A percentile compares a stretch with the other conserved stretches of the same genome.
Evolutionary conservation across 768 basidiomycete genomes (phyloP).

Genomic region (Mycena polygramma): DNA sequence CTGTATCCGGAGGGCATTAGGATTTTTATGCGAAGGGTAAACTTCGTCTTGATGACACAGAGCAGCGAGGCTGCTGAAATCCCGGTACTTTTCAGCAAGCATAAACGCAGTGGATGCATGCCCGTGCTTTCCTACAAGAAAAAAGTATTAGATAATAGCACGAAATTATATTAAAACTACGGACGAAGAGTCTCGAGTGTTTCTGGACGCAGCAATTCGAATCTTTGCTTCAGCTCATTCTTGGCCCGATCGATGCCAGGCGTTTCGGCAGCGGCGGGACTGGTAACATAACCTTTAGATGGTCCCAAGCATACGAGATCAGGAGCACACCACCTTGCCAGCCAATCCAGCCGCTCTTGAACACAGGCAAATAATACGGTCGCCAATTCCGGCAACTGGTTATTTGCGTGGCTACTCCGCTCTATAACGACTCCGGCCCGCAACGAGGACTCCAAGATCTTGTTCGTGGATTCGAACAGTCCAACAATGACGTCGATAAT

Average conservation of each 20-base stretch:
- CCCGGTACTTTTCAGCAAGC: slow-evolving; percentile 88
- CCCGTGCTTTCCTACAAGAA: slow-evolving; percentile 69
- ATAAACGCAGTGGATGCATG: slow-evolving; percentile 79
- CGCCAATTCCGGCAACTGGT: slow-evolving; percentile 77
- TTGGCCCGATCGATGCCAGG: slow-evolving; percentile 67
- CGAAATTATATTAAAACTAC: slow-evolving; percentile 43
- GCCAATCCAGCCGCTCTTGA: slow-evolving; percentile 78
- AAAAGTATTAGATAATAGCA: slow-evolving; percentile 11
- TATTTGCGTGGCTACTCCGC: slow-evolving; percentile 54
- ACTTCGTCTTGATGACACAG: slow-evolving; percentile 81
- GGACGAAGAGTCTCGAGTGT: slow-evolving; percentile 85
- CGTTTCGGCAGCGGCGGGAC: slow-evolving; percentile 60
- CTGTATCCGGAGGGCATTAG: slow-evolving; percentile 72
- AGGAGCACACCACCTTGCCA: slow-evolving; percentile 60
- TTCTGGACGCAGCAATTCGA: slow-evolving; percentile 79
- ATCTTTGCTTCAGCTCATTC: slow-evolving; percentile 73
- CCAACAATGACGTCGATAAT: slow-evolving; percentile 77
- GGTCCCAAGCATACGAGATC: background rate
- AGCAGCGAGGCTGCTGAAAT: slow-evolving; percentile 87
- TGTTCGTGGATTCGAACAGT: slow-evolving; percentile 78
- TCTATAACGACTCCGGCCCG: slow-evolving; percentile 43
- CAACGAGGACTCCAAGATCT: slow-evolving; percentile 56
- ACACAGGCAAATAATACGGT: slow-evolving; percentile 73
- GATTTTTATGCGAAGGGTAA: slow-evolving; percentile 75
- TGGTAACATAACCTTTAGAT: slow-evolving; percentile 41